Evolutionary conservation across 1,139 yeast genomes (phyloP), one percentile per base, ranked within the genome.

Genomic region (Taiozyma sp.): DNA sequence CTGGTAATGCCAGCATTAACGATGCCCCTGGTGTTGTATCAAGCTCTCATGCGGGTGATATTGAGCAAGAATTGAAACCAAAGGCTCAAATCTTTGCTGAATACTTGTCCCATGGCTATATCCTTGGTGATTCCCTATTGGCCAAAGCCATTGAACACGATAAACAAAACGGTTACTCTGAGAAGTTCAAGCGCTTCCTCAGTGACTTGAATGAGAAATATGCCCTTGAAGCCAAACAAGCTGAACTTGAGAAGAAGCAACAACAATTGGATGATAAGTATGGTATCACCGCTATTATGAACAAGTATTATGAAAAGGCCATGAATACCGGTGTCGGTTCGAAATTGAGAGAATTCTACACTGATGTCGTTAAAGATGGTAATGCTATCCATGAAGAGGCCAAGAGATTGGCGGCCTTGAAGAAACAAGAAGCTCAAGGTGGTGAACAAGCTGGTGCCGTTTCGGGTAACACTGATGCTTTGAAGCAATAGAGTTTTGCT

Each of bases 51-150:
- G 22, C 48, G 22, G 51, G 56, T 16, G 91, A 85, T 60, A 79
- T 86, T 52, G 71, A 75, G 4, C 96, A 87, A 67, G 96, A 87
- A 63, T 82, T 80, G 58, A 87, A 87, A 70, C 96, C 96, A 51
- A 85, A 86, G 64, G 71, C 83, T 54, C 83, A 90, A 28, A 82
- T 87, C 53, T 73, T 86, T 71, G 93, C 95, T 1, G 93, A 87
- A 68, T 78, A 85, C 60, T 74, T 87, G 57, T 78, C 91, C 34
- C 80, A 81, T 30, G 96, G 96, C 5, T 87, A 87, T 65, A 77
- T 75, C 28, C 67, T 87, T 43, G 77, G 86, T 48, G 95, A 87
- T 65, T 71, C 76, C 53, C 73, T 86, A 46, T 73, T 87, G 50
- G 76, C 79, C 51, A 78, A 78, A 63, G 82, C 87, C 19, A 72